A percentile compares a stretch with the other conserved stretches of the same genome.
These are phyloP conservation scores for Emergomyces orientalis DNA, from an alignment of 2,329 filamentous ascomycete genomes.

Conservation along the genomic window DNA sequence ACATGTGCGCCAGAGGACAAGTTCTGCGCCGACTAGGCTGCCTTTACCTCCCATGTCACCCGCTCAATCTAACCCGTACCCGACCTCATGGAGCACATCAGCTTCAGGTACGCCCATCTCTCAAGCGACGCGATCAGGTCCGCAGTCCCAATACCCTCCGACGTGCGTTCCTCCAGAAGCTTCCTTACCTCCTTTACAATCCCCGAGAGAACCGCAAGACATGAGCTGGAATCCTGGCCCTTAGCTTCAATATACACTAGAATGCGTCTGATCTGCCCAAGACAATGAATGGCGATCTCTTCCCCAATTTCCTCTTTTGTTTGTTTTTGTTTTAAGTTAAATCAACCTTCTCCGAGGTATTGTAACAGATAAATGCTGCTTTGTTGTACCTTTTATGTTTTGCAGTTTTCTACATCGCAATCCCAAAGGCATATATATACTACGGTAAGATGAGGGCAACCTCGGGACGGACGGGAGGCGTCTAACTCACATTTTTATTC, in stretches of 20 bases:
- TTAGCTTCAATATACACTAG: not conserved
- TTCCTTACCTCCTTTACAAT: not conserved
- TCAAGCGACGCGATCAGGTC: not conserved
- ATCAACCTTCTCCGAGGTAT: not conserved
- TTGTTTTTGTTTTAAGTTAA: not conserved
- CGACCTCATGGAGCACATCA: not conserved
- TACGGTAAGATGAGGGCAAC: slow-evolving; percentile 9
- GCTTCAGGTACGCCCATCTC: not conserved
- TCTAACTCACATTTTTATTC: not conserved
- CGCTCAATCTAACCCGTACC: slow-evolving; percentile 4
- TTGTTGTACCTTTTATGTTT: not conserved
- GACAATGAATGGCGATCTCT: not conserved
- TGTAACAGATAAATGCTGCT: not conserved
- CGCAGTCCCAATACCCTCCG: not conserved
- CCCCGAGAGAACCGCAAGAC: not conserved
- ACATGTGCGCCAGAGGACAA: slow-evolving; percentile 13
- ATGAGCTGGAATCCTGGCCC: slow-evolving; percentile 10
- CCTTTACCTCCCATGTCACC: slow-evolving; percentile 2
- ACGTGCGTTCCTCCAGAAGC: not conserved
- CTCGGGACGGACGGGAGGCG: slow-evolving; percentile 2
- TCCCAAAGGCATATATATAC: not conserved
- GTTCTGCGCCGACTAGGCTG: slow-evolving; percentile 5
- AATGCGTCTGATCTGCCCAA: not conserved
- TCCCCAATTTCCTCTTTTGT: not conserved
- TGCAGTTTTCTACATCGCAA: not conserved